Evolutionary conservation across 441 rosid genomes (phyloP).

Genomic region (Syzygium syzygioides): DNA sequence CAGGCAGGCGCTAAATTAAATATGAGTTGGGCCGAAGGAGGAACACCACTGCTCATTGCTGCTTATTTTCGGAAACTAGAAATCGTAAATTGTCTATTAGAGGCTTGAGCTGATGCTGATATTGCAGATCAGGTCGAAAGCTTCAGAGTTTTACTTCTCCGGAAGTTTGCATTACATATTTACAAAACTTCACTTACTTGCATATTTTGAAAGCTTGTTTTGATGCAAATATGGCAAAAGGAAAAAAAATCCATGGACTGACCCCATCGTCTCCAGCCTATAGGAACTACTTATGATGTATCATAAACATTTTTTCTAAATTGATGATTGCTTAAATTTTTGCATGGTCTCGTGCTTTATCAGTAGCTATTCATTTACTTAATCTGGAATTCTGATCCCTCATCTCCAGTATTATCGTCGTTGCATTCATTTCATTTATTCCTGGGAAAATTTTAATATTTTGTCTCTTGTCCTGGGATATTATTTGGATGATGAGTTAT

Average conservation of each 20-base stretch:
- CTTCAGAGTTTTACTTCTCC: no score
- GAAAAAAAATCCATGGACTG: no score
- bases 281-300: no score
- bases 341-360: no score
- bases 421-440: no score
- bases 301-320: no score
- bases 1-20: constrained; percentile 81
- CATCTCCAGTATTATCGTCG: neutral
- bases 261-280: no score
- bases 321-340: no score
- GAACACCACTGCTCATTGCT: constrained; percentile 82
- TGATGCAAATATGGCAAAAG: no score
- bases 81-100: constrained; percentile 53
- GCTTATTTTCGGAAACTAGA: constrained; percentile 63
- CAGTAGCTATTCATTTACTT: neutral
- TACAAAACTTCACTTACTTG: neutral
- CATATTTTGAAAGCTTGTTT: neutral
- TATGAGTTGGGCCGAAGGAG: constrained; percentile 62
- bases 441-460: neutral
- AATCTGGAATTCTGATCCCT: neutral
- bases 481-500: no score
- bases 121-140: constrained; percentile 52
- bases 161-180: neutral
- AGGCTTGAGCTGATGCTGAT: constrained; percentile 86
- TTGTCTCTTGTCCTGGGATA: neutral